These are phyloP conservation scores for Diplodia mutila DNA, from an alignment of 2,329 filamentous ascomycete species.

Conservation along the genomic window DNA sequence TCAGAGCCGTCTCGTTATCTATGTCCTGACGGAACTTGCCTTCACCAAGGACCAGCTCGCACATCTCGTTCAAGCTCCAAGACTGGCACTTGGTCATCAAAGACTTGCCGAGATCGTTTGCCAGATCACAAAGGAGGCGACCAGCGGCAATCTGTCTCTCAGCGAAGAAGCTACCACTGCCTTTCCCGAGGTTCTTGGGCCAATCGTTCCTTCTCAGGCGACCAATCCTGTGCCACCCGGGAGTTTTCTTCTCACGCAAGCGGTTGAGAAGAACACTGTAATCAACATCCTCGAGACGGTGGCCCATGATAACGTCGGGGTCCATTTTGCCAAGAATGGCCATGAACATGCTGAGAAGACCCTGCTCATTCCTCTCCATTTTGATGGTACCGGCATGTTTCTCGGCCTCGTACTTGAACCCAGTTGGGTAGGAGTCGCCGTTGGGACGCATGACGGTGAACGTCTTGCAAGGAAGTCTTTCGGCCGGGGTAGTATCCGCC, in stretches of 20 bases:
- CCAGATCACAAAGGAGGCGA: slow-evolving; percentile 87
- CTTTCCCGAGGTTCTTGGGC: slow-evolving; percentile 84
- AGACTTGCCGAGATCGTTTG: slow-evolving; percentile 96
- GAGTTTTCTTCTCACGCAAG: slow-evolving; percentile 85
- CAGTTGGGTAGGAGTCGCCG: slow-evolving; percentile 75
- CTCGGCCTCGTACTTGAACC: slow-evolving; percentile 78
- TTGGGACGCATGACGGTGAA: slow-evolving; percentile 90
- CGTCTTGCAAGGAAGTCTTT: slow-evolving; percentile 84
- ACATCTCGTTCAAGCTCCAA: slow-evolving; percentile 98
- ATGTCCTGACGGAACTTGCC: slow-evolving; percentile 77
- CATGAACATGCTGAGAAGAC: slow-evolving; percentile 85
- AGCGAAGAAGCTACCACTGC: slow-evolving; percentile 87
- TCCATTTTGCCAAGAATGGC: slow-evolving; percentile 86
- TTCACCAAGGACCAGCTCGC: slow-evolving; percentile 79
- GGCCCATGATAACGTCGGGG: slow-evolving; percentile 90
- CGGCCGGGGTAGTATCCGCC: slow-evolving; percentile 83
- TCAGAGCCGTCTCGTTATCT: slow-evolving; percentile 84
- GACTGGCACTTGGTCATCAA: slow-evolving; percentile 97
- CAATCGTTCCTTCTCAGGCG: slow-evolving; percentile 81
- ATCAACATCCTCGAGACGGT: slow-evolving; percentile 96
- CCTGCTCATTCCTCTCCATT: slow-evolving; percentile 79
- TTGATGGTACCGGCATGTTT: slow-evolving; percentile 78
- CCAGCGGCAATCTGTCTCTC: slow-evolving; percentile 90
- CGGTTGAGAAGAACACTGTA: slow-evolving; percentile 88
- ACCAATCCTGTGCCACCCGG: slow-evolving; percentile 92